Evolutionary conservation across 805 yeast genomes (phyloP).

Genomic region (Nakazawaea anatomiae): DNA sequence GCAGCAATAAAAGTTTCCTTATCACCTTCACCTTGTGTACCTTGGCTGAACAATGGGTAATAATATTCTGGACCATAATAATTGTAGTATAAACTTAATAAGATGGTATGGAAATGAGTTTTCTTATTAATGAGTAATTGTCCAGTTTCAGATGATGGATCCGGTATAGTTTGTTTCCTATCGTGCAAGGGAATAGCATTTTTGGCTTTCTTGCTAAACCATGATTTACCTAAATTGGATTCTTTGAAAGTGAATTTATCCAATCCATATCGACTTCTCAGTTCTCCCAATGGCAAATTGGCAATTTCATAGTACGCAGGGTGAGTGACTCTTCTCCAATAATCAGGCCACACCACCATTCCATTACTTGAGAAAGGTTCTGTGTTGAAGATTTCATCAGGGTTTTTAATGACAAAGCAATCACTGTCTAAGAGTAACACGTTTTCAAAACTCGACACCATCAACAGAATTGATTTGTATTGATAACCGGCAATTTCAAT

Average conservation of each 20-base stretch:
- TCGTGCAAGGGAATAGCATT: conserved; percentile 47
- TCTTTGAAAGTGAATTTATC: conserved; percentile 9
- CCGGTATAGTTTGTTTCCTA: conserved; percentile 54
- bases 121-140: conserved; percentile 53
- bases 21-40: conserved; percentile 74
- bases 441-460: conserved; percentile 42
- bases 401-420: conserved; percentile 44
- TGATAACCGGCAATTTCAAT: conserved; percentile 26
- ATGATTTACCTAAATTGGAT: neutral
- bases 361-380: conserved; percentile 38
- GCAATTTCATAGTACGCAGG: conserved; percentile 57
- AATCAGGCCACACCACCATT: conserved; percentile 61
- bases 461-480: conserved; percentile 30
- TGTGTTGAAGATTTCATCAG: conserved; percentile 44
- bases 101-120: conserved; percentile 46
- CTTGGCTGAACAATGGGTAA: conserved; percentile 53
- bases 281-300: conserved; percentile 27
- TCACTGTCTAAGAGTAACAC: conserved; percentile 41
- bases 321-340: conserved; percentile 59
- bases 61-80: conserved; percentile 54
- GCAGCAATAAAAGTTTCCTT: conserved; percentile 75
- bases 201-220: conserved; percentile 13
- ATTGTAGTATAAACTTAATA: conserved; percentile 55
- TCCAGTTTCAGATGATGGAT: conserved; percentile 60
- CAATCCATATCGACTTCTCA: conserved; percentile 27